Percentiles rank a stretch among this genome's conserved stretches.
These are phyloP conservation scores for Nakazawaea ernobii DNA, from an alignment of 805 yeast species.

Conservation along the genomic window DNA sequence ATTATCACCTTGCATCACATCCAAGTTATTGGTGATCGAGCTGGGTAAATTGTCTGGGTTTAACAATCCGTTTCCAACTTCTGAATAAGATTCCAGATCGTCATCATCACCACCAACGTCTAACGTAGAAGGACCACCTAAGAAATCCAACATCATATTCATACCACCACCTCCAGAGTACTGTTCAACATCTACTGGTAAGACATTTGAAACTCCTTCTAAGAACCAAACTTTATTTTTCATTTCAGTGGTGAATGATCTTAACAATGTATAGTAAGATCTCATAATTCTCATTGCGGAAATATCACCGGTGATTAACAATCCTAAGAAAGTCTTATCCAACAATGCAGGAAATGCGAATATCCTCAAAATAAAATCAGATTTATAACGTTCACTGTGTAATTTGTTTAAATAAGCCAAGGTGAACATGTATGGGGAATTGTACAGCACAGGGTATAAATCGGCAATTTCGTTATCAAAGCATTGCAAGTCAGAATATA, in stretches of 20 bases:
- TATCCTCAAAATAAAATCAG: constrained; percentile 80
- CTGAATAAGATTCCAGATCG: constrained; percentile 38
- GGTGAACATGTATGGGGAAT: constrained; percentile 84
- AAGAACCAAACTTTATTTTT: constrained; percentile 90
- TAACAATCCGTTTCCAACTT: constrained; percentile 31
- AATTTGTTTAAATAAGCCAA: constrained; percentile 80
- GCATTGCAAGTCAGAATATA: constrained; percentile 59
- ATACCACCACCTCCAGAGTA: constrained; percentile 88
- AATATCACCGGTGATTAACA: constrained; percentile 78
- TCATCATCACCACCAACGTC: constrained; percentile 25
- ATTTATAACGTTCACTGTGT: constrained; percentile 73
- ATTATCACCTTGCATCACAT: constrained; percentile 44
- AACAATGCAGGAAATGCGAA: constrained; percentile 91
- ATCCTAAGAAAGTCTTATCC: constrained; percentile 71
- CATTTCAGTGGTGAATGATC: constrained; percentile 81
- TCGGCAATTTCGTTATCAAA: constrained; percentile 84
- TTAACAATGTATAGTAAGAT: constrained; percentile 73
- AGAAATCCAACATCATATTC: constrained; percentile 87
- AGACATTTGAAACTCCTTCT: constrained; percentile 83
- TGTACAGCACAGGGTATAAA: constrained; percentile 76
- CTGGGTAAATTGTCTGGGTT: constrained; percentile 56
- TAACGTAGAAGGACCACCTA: constrained; percentile 55
- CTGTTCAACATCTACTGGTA: constrained; percentile 89
- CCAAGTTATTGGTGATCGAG: constrained; percentile 44
- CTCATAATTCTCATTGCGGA: constrained; percentile 90